Evolutionary conservation across 805 yeast species (phyloP).

Genomic region (Candida broadrunensis): DNA sequence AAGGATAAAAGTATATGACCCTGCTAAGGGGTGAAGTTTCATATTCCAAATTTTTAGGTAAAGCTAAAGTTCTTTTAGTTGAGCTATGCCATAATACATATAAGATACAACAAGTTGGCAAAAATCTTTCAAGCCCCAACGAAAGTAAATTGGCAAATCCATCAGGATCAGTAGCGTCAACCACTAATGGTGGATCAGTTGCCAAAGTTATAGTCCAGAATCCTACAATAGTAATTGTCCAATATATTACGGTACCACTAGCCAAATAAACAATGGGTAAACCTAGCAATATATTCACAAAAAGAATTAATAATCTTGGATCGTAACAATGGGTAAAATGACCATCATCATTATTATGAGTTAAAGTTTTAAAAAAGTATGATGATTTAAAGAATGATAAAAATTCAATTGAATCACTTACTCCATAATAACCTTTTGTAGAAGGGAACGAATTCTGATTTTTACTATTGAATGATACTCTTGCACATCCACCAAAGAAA

Average conservation of each 20-base stretch:
- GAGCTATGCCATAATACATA: slow-evolving; percentile 67
- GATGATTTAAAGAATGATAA: slow-evolving; percentile 75
- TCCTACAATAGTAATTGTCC: slow-evolving; percentile 62
- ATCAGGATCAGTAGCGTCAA: slow-evolving; percentile 52
- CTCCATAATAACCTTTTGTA: slow-evolving; percentile 48
- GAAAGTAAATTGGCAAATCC: slow-evolving; percentile 63
- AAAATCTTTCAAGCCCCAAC: slow-evolving; percentile 65
- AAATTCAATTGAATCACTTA: slow-evolving; percentile 55
- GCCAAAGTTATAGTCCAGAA: slow-evolving; percentile 80
- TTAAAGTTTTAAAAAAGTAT: slow-evolving; percentile 52
- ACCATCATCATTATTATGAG: slow-evolving; percentile 8
- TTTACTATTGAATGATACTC: slow-evolving; percentile 54
- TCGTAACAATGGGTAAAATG: slow-evolving; percentile 59
- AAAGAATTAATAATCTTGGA: slow-evolving; percentile 56
- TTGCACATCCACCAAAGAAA: slow-evolving; percentile 74
- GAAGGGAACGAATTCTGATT: slow-evolving; percentile 45
- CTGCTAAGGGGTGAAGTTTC: slow-evolving; percentile 40
- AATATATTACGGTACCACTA: slow-evolving; percentile 41
- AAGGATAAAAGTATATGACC: slow-evolving; percentile 66
- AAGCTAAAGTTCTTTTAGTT: slow-evolving; percentile 44
- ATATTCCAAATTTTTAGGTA: slow-evolving; percentile 3
- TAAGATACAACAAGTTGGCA: slow-evolving; percentile 72
- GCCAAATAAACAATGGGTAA: slow-evolving; percentile 57
- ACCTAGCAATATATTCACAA: slow-evolving; percentile 61
- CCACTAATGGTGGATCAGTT: slow-evolving; percentile 73